phyloP scores from a whole-genome alignment of 176 grass and related monocot species.

The Carex cristatella region DNA sequence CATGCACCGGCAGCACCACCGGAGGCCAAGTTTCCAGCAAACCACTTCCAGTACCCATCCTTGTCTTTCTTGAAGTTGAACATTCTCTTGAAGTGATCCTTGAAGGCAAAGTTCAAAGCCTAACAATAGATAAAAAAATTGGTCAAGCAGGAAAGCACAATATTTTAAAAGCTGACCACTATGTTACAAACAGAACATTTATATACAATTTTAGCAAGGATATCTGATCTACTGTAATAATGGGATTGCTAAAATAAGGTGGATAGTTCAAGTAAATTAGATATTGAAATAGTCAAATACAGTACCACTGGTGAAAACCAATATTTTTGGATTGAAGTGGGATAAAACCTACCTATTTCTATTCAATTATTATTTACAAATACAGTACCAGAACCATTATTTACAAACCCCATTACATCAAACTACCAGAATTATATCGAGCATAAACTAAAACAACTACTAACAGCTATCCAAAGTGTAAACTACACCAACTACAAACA shows the following conservation, averaged over 20 bases:
- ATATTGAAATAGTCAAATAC: neutral
- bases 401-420: too few relatives aligned
- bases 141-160: neutral
- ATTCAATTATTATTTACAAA: too few relatives aligned
- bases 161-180: neutral
- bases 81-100: constrained; percentile 70
- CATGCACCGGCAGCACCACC: constrained; percentile 63
- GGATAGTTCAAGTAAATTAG: neutral
- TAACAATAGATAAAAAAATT: neutral
- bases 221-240: neutral
- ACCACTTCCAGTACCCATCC: constrained; percentile 71
- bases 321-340: too few relatives aligned
- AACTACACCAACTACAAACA: too few relatives aligned
- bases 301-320: neutral
- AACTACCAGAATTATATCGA: too few relatives aligned
- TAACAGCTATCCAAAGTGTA: too few relatives aligned
- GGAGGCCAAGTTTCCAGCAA: constrained; percentile 54
- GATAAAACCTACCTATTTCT: too few relatives aligned
- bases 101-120: constrained; percentile 69
- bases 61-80: constrained; percentile 73
- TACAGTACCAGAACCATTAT: too few relatives aligned
- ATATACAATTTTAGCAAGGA: neutral
- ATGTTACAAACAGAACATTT: neutral
- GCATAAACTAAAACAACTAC: too few relatives aligned
- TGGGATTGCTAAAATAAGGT: neutral